Conservation (phyloP, 169 alveolate species). For the Prorocentrum cordatum region DNA sequence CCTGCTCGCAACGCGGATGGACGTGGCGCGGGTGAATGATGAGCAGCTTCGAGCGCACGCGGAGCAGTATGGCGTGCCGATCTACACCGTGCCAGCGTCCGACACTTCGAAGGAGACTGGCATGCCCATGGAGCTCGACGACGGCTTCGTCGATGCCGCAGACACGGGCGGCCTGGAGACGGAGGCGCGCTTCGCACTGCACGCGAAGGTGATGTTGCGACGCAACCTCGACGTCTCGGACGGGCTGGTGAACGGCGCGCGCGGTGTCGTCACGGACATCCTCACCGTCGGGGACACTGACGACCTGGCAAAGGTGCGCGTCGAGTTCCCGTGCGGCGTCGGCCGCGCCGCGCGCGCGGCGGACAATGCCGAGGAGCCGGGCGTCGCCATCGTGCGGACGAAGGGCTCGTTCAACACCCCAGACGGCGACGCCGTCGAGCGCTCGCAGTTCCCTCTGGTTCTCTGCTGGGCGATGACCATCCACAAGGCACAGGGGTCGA, state of each 20-base stretch:
- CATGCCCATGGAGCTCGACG: neutral
- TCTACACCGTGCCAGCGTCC: neutral
- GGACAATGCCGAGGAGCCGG: too few relatives aligned
- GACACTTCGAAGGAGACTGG: neutral
- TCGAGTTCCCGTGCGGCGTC: too few relatives aligned
- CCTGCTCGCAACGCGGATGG: neutral
- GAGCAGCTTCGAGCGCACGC: neutral
- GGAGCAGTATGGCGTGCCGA: too few relatives aligned
- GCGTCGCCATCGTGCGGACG: too few relatives aligned
- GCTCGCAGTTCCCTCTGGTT: too few relatives aligned
- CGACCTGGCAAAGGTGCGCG: too few relatives aligned
- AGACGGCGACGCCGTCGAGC: too few relatives aligned
- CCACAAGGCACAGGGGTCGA: too few relatives aligned
- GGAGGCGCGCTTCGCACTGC: neutral
- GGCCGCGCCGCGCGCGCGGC: too few relatives aligned
- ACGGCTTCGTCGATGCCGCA: neutral
- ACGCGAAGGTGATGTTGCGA: neutral
- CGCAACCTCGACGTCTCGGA: constrained; percentile 24
- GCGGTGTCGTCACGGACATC: neutral
- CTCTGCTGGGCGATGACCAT: too few relatives aligned
- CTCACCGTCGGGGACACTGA: too few relatives aligned
- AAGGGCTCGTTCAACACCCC: too few relatives aligned
- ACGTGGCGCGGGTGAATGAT: neutral
- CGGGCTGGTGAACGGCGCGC: constrained; percentile 28
- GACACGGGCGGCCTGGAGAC: constrained; percentile 26